Conservation (phyloP, 345 rosid genomes). For the Salix purpurea region DNA sequence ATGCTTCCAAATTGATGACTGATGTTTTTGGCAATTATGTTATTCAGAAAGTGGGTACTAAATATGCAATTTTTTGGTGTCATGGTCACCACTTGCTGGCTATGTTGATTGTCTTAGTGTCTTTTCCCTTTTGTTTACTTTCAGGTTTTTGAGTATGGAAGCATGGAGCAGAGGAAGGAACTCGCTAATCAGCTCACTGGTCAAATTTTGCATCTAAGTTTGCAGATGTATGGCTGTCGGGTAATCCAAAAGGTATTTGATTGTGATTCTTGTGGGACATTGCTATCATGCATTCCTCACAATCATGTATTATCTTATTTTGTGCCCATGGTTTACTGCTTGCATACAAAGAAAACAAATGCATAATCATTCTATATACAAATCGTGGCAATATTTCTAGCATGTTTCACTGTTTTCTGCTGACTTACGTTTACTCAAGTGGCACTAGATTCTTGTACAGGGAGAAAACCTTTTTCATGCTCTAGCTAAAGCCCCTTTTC, state of each 20-base stretch:
- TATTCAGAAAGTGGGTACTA: slow-evolving; percentile 72
- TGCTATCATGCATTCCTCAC: neutral
- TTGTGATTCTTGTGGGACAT: neutral
- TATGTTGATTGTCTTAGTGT: slow-evolving; percentile 6
- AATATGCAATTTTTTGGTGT: neutral
- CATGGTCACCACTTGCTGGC: neutral
- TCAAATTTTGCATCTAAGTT: slow-evolving; percentile 79
- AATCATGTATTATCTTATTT: neutral
- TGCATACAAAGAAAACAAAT: neutral
- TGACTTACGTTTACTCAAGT: neutral
- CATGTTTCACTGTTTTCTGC: neutral
- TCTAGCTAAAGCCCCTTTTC: neutral
- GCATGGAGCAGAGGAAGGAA: slow-evolving; percentile 72
- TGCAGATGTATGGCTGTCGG: slow-evolving; percentile 99
- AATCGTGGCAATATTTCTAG: neutral
- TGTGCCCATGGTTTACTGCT: neutral
- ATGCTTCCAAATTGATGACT: slow-evolving; percentile 80
- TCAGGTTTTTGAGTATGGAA: slow-evolving; percentile 94
- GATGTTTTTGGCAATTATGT: slow-evolving; percentile 99
- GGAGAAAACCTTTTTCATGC: neutral
- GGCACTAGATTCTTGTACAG: neutral
- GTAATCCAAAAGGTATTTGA: slow-evolving; percentile 86
- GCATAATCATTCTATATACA: neutral
- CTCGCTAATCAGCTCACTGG: slow-evolving; percentile 87
- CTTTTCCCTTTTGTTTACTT: slow-evolving; percentile 6